A percentile compares a stretch with the other conserved stretches of the same genome.
Evolutionary conservation across 148 eudicot genomes (phyloP).

Genomic region (Camellia japonica): DNA sequence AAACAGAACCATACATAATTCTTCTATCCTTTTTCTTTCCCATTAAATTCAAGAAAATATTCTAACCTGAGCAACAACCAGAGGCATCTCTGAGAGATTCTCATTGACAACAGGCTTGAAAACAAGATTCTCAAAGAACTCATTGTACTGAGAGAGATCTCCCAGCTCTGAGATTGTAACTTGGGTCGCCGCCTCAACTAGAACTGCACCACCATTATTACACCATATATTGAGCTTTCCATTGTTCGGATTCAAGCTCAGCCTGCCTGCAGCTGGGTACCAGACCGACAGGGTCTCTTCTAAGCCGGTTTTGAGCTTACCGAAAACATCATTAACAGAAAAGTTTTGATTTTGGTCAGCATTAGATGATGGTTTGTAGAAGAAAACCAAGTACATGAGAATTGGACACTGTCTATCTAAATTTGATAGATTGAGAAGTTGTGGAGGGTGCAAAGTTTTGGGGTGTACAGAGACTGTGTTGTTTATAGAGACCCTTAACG

Average conservation of each 20-base stretch:
- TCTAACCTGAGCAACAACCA: slow-evolving; percentile 16
- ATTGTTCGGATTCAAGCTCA: not conserved
- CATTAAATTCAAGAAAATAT: not conserved
- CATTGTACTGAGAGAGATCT: slow-evolving; percentile 10
- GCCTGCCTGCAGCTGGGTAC: slow-evolving; percentile 18
- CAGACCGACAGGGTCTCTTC: slow-evolving; percentile 8
- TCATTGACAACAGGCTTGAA: slow-evolving; percentile 1
- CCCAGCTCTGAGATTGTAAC: slow-evolving; percentile 10
- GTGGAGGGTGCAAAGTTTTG: slow-evolving; percentile 1
- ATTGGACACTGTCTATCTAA: slow-evolving; percentile 14
- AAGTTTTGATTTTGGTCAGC: not conserved
- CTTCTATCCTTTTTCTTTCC: no score
- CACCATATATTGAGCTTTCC: slow-evolving; percentile 9
- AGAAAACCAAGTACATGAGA: slow-evolving; percentile 17
- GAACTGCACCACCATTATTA: slow-evolving; percentile 15
- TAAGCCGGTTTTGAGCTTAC: not conserved
- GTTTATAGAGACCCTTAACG: not conserved
- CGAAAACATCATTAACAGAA: not conserved
- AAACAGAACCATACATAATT: not conserved
- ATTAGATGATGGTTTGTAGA: slow-evolving; percentile 7
- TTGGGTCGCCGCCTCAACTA: not conserved
- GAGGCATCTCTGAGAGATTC: slow-evolving; percentile 3
- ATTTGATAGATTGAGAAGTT: not conserved
- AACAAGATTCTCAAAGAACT: slow-evolving; percentile 6
- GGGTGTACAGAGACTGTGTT: slow-evolving; percentile 1